Conservation (phyloP, 495 filamentous ascomycete species). For the Aspergillus mulundensis region DNA sequence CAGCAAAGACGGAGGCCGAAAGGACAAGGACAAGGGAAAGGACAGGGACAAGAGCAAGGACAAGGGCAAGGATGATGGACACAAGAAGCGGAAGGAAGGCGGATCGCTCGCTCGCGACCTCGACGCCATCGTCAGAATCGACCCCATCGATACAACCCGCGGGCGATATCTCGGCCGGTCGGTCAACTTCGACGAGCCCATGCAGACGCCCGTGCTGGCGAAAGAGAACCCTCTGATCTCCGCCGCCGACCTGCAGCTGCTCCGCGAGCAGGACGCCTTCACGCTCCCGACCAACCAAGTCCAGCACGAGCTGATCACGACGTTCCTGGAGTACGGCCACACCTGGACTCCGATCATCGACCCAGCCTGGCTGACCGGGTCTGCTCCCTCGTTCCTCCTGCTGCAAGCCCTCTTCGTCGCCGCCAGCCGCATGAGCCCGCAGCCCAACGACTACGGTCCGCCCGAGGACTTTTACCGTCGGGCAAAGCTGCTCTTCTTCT, state of each 20-base stretch:
- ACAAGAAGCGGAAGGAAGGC: not conserved
- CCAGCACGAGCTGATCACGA: conserved; percentile 2
- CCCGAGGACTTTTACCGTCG: conserved; percentile 1
- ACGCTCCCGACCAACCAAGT: not conserved
- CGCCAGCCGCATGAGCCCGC: too few species aligned
- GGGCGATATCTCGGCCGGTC: not conserved
- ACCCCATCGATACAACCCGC: not conserved
- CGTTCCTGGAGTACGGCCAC: not conserved
- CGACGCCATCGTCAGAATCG: not conserved
- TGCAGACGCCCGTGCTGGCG: not conserved
- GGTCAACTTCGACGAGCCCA: not conserved
- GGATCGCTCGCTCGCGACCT: not conserved
- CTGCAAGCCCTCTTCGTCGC: too few species aligned
- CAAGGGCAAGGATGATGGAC: too few species aligned
- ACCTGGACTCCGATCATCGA: not conserved
- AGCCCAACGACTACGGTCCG: not conserved
- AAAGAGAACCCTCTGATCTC: not conserved
- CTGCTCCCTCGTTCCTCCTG: not conserved
- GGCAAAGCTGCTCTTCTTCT: conserved; percentile 8
- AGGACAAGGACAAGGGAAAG: not conserved
- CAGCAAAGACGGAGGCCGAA: too few species aligned
- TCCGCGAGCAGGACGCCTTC: not conserved
- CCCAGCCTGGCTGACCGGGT: not conserved
- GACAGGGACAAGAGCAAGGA: too few species aligned
- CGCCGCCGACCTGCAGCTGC: not conserved